Conservation (phyloP, 129 eudicot species). For the Scalesia atractyloides region DNA sequence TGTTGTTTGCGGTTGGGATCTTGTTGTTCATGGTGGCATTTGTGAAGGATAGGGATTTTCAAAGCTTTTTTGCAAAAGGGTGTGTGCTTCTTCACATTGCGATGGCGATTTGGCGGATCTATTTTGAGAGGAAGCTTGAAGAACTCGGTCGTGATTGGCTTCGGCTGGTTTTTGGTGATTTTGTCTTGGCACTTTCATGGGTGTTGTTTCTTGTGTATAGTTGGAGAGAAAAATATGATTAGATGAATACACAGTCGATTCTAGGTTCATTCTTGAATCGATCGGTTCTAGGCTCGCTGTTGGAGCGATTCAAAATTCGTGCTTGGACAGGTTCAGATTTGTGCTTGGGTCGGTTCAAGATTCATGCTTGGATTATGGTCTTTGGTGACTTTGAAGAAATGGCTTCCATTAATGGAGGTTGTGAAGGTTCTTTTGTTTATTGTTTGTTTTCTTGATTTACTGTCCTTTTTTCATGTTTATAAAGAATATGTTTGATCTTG, state of each 20-base stretch:
- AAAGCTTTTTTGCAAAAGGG: constrained; percentile 80
- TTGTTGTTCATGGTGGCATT: constrained; percentile 90
- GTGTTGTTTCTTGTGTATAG: constrained; percentile 75
- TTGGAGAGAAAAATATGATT: constrained; percentile 98
- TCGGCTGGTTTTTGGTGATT: constrained; percentile 67
- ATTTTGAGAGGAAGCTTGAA: constrained; percentile 69
- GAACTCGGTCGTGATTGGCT: constrained; percentile 69
- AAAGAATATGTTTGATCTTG: constrained; percentile 9
- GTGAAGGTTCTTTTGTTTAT: constrained; percentile 33
- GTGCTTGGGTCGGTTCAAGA: constrained; percentile 12
- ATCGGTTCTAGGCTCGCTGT: not conserved
- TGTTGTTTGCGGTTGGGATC: constrained; percentile 69
- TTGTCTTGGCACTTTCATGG: constrained; percentile 76
- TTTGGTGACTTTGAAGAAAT: constrained; percentile 24
- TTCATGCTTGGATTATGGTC: constrained; percentile 12
- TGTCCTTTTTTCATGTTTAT: constrained; percentile 18
- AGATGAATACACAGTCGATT: not conserved
- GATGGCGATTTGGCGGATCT: constrained; percentile 77
- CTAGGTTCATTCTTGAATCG: not conserved
- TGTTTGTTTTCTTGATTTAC: constrained; percentile 28
- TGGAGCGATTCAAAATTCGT: not conserved
- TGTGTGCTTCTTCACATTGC: constrained; percentile 84
- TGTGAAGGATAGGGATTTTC: constrained; percentile 79
- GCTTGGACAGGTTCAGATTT: not conserved
- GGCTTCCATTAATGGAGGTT: constrained; percentile 31